Base-by-base conservation (phyloP, 2,329 filamentous ascomycete genomes). In the Aureobasidium namibiae region DNA sequence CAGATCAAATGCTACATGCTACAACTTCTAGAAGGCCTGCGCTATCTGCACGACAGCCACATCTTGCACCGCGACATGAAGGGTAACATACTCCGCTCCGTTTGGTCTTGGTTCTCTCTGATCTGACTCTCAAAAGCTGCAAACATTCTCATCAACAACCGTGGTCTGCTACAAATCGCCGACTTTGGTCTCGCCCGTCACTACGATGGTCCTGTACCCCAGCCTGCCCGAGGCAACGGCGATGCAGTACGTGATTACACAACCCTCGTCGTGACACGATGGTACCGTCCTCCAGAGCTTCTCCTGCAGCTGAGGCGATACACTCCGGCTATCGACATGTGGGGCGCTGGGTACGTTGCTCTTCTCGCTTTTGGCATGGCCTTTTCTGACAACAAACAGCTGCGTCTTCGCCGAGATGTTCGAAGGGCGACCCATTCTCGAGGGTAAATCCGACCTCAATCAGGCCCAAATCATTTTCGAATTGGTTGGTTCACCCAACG, bases 331-430 rank as follows among this genome's bases (percentile, higher is more conserved):
- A 96, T 99, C 67, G 94, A 99, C 73, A 85, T 99, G 75, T 99
- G 94, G 94, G 94, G 94, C 66, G 92, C 96, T 65, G 94, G 92
- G 88, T 92, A 79, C 77, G 84, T 71, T 54, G 33, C 49, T 31
- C 3, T 23, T 9, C 23, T 4, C 16, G 56, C 31, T 21, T 56
- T 16, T 26, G 59, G 7, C 14, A 26, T 16, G 16, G 36, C 21
- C n/a, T 24, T 13, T 16, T 48, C 11, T 39, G 42, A 62, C 59
- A 56, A 66, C 66, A 68, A 60, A 72, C 60, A 91, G 88, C n/a
- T 99, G 94, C 70, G 91, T 99, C 2, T 96, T 99, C 74, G 94
- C 91, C 54, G 94, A 99, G 72, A 99, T 99, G 92, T 87, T 96
- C 64, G 85, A 90, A 66, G 87, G 90, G 38, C 95, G 92, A 71